Conservation (phyloP, 2,329 filamentous ascomycete genomes). For the Colletotrichum tofieldiae region DNA sequence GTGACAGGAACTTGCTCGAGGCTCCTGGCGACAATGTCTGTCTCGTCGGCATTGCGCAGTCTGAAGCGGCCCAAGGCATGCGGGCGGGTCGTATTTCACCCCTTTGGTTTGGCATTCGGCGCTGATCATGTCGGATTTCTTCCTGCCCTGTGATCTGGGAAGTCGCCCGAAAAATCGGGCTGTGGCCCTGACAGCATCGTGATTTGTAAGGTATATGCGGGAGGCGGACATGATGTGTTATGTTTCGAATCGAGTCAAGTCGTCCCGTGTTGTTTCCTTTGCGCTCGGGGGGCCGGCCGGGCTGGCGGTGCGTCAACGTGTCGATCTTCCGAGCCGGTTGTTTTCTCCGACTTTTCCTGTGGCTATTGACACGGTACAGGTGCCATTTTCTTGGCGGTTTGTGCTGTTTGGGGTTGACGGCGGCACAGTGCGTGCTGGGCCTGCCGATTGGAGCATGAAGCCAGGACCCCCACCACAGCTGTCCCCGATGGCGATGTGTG, state of each 20-base stretch:
- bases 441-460: conserved; percentile 22
- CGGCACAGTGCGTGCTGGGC: background rate
- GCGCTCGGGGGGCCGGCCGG: background rate
- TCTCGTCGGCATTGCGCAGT: conserved; percentile 21
- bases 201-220: conserved; percentile 20
- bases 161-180: background rate
- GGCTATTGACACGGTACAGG: background rate
- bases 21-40: conserved; percentile 25
- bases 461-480: conserved; percentile 22
- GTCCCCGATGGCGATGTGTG: background rate
- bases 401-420: background rate
- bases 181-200: background rate
- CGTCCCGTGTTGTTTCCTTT: conserved; percentile 25
- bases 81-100: conserved; percentile 11
- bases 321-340: conserved; percentile 24
- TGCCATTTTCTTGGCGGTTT: rapidly evolving
- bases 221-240: conserved; percentile 6
- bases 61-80: conserved; percentile 22
- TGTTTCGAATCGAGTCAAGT: conserved; percentile 35
- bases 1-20: background rate
- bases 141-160: background rate
- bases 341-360: too few species aligned
- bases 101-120: background rate
- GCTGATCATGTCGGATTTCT: conserved; percentile 7
- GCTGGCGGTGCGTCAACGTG: conserved; percentile 1